phyloP scores from a whole-genome alignment of 306 rosid genomes.

The Elaeagnus macrophylla region DNA sequence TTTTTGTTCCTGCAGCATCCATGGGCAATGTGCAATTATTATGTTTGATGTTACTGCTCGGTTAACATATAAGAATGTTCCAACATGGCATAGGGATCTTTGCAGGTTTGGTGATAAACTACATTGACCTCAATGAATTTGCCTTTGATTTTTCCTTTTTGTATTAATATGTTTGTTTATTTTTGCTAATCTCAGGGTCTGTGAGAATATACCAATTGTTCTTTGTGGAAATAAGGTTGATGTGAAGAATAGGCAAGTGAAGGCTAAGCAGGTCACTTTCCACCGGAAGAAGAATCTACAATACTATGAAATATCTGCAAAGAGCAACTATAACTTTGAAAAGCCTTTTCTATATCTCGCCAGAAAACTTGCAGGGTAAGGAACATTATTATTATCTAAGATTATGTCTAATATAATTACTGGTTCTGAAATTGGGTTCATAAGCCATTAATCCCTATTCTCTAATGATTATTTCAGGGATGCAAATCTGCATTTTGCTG shows the following conservation, averaged over 20 bases:
- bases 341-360: conserved; percentile 75
- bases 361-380: conserved; percentile 71
- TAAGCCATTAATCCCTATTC: too few relatives aligned
- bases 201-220: conserved; percentile 75
- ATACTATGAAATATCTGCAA: conserved; percentile 76
- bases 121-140: neutral
- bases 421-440: too few relatives aligned
- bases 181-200: conserved; percentile 35
- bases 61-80: conserved; percentile 67
- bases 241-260: conserved; percentile 72
- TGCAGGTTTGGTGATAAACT: conserved; percentile 35
- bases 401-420: too few relatives aligned
- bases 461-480: conserved; percentile 28
- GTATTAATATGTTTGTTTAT: neutral
- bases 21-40: conserved; percentile 70
- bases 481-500: conserved; percentile 54
- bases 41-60: conserved; percentile 76
- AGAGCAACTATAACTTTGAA: conserved; percentile 77
- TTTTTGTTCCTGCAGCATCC: conserved; percentile 36
- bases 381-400: too few relatives aligned
- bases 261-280: conserved; percentile 74
- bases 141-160: neutral
- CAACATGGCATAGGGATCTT: conserved; percentile 77
- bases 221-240: conserved; percentile 82
- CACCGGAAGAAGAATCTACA: conserved; percentile 82